phyloP scores from a whole-genome alignment of 2,329 filamentous ascomycete genomes.

The Orbilia blumenaviensis region DNA sequence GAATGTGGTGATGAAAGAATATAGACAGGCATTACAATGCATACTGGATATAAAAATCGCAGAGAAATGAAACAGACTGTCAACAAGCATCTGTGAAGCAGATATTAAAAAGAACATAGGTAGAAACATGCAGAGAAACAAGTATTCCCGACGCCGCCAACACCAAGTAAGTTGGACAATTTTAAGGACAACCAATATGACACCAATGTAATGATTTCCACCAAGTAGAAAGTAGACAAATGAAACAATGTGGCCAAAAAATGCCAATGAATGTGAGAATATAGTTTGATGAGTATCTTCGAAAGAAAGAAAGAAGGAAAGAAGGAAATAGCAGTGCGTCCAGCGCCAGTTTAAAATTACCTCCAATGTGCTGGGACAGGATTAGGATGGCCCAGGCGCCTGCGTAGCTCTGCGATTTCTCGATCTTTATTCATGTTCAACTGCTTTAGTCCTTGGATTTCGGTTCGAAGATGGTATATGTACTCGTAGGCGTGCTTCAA shows the following conservation, averaged over 20 bases:
- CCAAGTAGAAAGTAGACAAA: neutral
- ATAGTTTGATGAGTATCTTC: neutral
- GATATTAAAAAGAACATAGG: neutral
- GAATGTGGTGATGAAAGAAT: neutral
- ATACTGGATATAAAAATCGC: neutral
- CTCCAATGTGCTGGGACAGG: conserved; percentile 34
- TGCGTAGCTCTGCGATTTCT: conserved; percentile 50
- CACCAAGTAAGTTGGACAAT: neutral
- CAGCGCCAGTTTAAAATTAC: neutral
- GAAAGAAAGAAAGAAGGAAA: no score
- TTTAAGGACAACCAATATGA: neutral
- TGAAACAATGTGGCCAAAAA: neutral
- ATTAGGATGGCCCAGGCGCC: conserved; percentile 31
- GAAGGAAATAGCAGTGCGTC: neutral
- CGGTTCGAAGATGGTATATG: conserved; percentile 55
- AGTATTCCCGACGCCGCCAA: conserved; percentile 23
- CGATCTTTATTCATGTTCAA: conserved; percentile 37
- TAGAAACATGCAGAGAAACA: neutral
- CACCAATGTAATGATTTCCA: neutral
- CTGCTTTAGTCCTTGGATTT: conserved; percentile 41
- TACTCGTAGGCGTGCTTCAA: conserved; percentile 57
- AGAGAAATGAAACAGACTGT: neutral
- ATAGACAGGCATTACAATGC: conserved; percentile 3
- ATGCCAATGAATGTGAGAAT: neutral
- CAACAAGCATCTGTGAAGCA: neutral